A percentile compares a stretch with the other conserved stretches of the same genome.
These are phyloP conservation scores for Withania somnifera DNA, from an alignment of 305 asterid genomes.

Conservation along the genomic window DNA sequence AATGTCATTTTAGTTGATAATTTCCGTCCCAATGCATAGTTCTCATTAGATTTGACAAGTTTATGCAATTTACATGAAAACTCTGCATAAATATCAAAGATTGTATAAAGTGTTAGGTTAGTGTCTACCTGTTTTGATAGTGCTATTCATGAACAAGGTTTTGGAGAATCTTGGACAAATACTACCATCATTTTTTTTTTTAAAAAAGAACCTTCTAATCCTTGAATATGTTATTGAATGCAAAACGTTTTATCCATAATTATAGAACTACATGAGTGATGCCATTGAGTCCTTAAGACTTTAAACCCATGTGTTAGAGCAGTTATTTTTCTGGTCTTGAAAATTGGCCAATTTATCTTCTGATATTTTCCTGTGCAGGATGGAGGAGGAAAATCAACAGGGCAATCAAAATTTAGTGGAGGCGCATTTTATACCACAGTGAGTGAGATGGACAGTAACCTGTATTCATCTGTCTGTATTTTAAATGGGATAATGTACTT, in stretches of 20 bases:
- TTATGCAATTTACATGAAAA: background rate
- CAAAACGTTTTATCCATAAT: background rate
- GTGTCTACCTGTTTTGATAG: background rate
- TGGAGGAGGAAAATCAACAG: slow-evolving; percentile 46
- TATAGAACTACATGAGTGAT: background rate
- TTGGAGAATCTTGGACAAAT: background rate
- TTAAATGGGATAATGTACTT: background rate
- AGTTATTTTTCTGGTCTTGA: background rate
- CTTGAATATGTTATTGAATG: background rate
- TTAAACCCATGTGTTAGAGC: background rate
- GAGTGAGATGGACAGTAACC: slow-evolving; percentile 12
- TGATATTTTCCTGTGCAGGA: slow-evolving; percentile 24
- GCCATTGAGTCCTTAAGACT: background rate
- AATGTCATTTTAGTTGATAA: background rate
- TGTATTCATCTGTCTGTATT: background rate
- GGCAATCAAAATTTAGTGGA: slow-evolving; percentile 41
- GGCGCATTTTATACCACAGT: slow-evolving; percentile 60
- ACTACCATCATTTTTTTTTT: background rate
- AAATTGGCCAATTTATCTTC: background rate
- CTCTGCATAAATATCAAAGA: background rate
- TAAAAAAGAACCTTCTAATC: background rate
- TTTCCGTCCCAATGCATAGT: background rate
- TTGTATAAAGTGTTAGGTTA: background rate
- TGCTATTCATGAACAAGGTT: background rate
- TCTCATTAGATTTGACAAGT: background rate